Percentiles rank a stretch among this genome's conserved stretches.
Evolutionary conservation across 2,329 filamentous ascomycete genomes (phyloP).

Genomic region (Botrytis porri): DNA sequence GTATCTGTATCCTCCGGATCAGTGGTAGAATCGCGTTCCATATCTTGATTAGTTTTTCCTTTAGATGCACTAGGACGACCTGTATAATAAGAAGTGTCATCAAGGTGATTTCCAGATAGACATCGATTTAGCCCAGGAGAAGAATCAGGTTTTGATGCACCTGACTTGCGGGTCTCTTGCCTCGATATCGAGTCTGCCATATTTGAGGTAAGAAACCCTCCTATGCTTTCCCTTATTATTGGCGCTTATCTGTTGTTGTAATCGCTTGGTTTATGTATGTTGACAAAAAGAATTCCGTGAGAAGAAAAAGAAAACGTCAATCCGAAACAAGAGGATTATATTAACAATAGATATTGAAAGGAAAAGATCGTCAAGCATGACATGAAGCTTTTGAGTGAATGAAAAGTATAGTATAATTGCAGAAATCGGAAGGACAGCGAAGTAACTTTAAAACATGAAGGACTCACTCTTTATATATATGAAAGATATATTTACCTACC

Average conservation of each 20-base stretch:
- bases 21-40: background rate
- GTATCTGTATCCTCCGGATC: constrained; percentile 20
- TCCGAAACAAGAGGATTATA: background rate
- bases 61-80: background rate
- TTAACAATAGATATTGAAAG: background rate
- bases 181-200: constrained; percentile 7
- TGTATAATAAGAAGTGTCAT: constrained; percentile 26
- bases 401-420: background rate
- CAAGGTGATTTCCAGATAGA: constrained; percentile 29
- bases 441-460: background rate
- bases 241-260: background rate
- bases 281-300: too few species aligned
- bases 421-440: background rate
- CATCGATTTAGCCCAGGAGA: constrained; percentile 23
- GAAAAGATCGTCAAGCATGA: background rate
- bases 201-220: background rate
- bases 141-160: constrained; percentile 21
- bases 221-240: background rate
- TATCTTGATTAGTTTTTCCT: background rate
- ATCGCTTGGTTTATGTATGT: background rate
- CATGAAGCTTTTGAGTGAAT: background rate
- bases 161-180: constrained; percentile 13
- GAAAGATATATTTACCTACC: background rate
- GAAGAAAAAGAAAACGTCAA: background rate
- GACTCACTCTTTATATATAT: background rate